phyloP scores from a whole-genome alignment of 31 red algal genomes.

The Odonthalia washingtoniensis region DNA sequence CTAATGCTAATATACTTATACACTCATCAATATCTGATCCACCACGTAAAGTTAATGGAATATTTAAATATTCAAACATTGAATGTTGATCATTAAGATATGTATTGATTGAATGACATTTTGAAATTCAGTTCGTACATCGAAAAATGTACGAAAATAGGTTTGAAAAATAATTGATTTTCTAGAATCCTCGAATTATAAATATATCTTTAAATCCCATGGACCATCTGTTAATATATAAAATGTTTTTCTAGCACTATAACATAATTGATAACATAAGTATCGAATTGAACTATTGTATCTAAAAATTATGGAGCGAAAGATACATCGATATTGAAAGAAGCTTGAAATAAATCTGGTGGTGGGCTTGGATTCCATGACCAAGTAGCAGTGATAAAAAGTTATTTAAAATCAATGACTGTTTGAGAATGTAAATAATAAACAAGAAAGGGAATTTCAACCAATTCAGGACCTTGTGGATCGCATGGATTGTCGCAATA shows the following conservation, averaged over 20 bases:
- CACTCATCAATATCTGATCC: slow-evolving; percentile 66
- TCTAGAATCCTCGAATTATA: slow-evolving; percentile 70
- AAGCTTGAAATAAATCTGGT: slow-evolving; percentile 45
- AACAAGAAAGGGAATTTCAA: slow-evolving; percentile 76
- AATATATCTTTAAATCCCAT: slow-evolving; percentile 74
- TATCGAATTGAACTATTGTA: slow-evolving; percentile 71
- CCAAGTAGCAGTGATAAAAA: slow-evolving; percentile 60
- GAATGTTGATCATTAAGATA: slow-evolving; percentile 54
- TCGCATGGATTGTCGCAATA: slow-evolving; percentile 58
- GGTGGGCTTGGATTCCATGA: slow-evolving; percentile 62
- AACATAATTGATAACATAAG: slow-evolving; percentile 71
- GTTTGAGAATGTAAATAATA: slow-evolving; percentile 49
- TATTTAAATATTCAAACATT: slow-evolving; percentile 66
- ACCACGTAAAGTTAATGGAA: slow-evolving; percentile 44
- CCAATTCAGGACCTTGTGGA: slow-evolving; percentile 59
- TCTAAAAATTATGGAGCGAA: slow-evolving; percentile 65
- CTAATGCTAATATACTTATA: slow-evolving; percentile 48
- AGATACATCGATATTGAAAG: slow-evolving; percentile 50
- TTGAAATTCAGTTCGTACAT: slow-evolving; percentile 79
- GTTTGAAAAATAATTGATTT: slow-evolving; percentile 70
- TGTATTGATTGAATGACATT: slow-evolving; percentile 55
- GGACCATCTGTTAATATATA: slow-evolving; percentile 72
- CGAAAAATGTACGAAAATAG: slow-evolving; percentile 69
- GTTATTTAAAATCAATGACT: slow-evolving; percentile 63
- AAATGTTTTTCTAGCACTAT: slow-evolving; percentile 55